Conservation (phyloP, 169 alveolate genomes). For the Plasmodium cynomolgi region DNA sequence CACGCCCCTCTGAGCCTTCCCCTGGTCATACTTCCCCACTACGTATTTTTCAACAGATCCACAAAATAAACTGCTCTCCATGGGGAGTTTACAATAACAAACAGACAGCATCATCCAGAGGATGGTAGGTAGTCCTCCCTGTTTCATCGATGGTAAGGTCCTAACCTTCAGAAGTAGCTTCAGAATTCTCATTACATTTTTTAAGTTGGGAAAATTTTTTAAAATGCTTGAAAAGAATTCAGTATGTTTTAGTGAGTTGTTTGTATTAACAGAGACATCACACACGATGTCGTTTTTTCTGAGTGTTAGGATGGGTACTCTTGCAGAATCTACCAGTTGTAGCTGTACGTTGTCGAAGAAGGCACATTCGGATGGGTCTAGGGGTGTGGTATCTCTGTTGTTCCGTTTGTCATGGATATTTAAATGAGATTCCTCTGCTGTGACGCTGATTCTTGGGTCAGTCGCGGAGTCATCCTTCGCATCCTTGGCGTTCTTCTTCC, state of each 20-base stretch:
- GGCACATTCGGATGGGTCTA: constrained; percentile 14
- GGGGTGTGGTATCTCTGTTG: neutral
- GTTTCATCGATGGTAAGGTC: constrained; percentile 90
- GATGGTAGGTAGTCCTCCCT: constrained; percentile 93
- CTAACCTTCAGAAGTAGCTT: constrained; percentile 89
- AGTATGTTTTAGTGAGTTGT: constrained; percentile 89
- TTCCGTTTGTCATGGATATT: neutral
- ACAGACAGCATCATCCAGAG: constrained; percentile 89
- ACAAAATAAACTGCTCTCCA: neutral
- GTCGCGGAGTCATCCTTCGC: too few relatives aligned
- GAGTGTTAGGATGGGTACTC: constrained; percentile 90
- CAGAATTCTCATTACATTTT: constrained; percentile 88
- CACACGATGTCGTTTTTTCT: constrained; percentile 86
- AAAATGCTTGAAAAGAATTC: constrained; percentile 86
- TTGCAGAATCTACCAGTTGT: constrained; percentile 90
- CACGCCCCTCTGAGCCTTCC: neutral
- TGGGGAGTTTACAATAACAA: constrained; percentile 35
- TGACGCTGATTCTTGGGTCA: neutral
- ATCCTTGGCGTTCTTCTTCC: neutral
- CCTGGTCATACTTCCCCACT: neutral
- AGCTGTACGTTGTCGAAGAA: constrained; percentile 73
- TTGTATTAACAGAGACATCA: constrained; percentile 90
- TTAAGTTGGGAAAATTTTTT: constrained; percentile 85
- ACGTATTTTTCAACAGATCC: neutral
- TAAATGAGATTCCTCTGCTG: neutral